Base-by-base conservation (phyloP, 192 early-diverging fungal species). In the Coemansia sp. region DNA sequence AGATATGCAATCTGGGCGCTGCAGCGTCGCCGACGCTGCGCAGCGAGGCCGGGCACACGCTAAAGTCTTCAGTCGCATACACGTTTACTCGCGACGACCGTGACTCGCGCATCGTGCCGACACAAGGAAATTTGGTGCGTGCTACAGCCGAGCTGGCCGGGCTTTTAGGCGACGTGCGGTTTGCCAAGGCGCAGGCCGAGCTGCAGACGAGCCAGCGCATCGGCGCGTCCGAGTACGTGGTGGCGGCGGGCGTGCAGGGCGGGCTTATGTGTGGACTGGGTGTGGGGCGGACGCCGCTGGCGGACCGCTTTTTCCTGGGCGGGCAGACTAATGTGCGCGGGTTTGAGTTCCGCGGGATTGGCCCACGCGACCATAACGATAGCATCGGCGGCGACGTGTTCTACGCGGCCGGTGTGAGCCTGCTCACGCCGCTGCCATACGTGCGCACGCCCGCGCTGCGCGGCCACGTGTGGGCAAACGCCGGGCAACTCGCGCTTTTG, bases 231-330 rank as follows among this genome's bases (percentile, higher is more conserved):
- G 82, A 83, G 7, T 92, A 81, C 67, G 44, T 62, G n/a, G 57
- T 85, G 9, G 67, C 58, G 25, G 53, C 79, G 0, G 80, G 81
- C 12, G 25, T 75, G 12, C 83, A 87, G 27, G 84, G 58, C 11
- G 96, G 96, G 30, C 60, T 91, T 9, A 45, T 97, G 54, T 82
- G 84, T 52, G 81, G 86, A 4, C 53, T 90, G 4, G 71, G 27
- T 10, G 1, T 67, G n/a, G 73, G 74, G 18, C 47, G 54, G 8
- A 83, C 90, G 33, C 79, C 84, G n/a, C 72, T 96, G 16, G 83
- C 86, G 8, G 96, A 98, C 76, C 81, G 93, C 28, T 95, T 97
- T 70, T 84, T 88, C 59, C 68, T 98, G 21, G 96, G 96, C 27
- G 96, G 96, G 6, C 88, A 89, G 31, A 82, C 84, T 42, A 89